These are phyloP conservation scores for Tulasnella calospora DNA, from an alignment of 768 basidiomycete species.

Conservation along the genomic window DNA sequence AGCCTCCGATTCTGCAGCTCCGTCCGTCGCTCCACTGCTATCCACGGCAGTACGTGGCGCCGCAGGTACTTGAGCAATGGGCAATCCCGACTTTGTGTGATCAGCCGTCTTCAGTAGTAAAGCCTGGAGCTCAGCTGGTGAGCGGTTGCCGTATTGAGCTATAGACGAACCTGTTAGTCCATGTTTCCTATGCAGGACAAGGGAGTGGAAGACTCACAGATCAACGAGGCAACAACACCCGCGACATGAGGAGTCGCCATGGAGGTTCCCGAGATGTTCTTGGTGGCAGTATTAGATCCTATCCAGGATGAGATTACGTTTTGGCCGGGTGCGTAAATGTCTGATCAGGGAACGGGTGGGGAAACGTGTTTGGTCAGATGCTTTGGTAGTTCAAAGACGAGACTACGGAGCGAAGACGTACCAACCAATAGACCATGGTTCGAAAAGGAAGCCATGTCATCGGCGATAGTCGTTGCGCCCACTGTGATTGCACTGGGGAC, in stretches of 20 bases:
- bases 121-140: neutral
- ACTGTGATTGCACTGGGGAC: conserved; percentile 30
- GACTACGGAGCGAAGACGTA: neutral
- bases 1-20: neutral
- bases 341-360: neutral
- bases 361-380: neutral
- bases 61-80: neutral
- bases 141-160: neutral
- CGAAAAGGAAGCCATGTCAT: conserved; percentile 85
- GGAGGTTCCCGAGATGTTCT: conserved; percentile 25
- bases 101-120: neutral
- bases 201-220: neutral
- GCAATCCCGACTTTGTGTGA: neutral
- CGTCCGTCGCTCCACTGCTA: neutral
- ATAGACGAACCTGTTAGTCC: neutral
- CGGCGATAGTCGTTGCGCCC: conserved; percentile 50
- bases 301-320: conserved; percentile 26
- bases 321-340: conserved; percentile 28
- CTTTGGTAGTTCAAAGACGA: neutral
- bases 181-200: neutral
- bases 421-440: conserved; percentile 24
- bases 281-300: conserved; percentile 5
- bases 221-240: conserved; percentile 9
- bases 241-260: conserved; percentile 25
- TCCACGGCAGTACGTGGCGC: neutral